Base-by-base conservation (phyloP, 345 rosid species). In the Adansonia digitata region DNA sequence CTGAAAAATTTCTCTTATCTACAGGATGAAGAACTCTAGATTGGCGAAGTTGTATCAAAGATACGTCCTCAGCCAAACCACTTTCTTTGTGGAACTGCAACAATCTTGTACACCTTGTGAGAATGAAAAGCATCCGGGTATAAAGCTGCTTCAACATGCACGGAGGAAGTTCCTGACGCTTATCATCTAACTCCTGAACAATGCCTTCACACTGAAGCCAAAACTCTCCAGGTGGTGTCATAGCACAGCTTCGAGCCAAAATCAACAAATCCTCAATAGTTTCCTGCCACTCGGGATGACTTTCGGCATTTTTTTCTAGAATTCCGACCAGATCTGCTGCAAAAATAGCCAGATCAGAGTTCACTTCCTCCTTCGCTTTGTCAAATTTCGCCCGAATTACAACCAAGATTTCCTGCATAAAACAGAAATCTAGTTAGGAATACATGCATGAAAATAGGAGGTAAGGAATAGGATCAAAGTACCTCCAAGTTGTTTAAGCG, bases 161-260 rank as follows among this genome's bases (percentile, higher is more conserved):
- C 2, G 92, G 91, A 66, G 99, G 92, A 86, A 87, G 92, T 85
- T 96, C 99, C 82, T 96, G 99, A 64, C 99, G 98, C 78, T 86
- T 92, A 84, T 96, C 98, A 85, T 92, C 99, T 81, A 96, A 80
- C 66, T 96, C 99, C 84, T 96, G 99, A 74, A 96, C 99, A 83
- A 92, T 93, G 77, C 97, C 91, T 86, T 96, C 99, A 83, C 99
- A 96, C 77, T 89, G 98, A 82, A 93, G 98, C 99, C 99, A 96
- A 83, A 96, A 96, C 77, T 96, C 98, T 78, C 92, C 92, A 77
- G 99, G 91, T 49, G 89, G 82, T 71, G 93, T 86, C 98, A 96
- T 87, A 75, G 95, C 97, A 86, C 98, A 96, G 77, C 94, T 86
- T 74, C 99, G 90, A 86, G 99, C 99, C 85, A 93, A 81, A 84